A percentile compares a stretch with the other conserved stretches of the same genome.
These are phyloP conservation scores for Trichoderma atroviride DNA, from an alignment of 2,329 filamentous ascomycete genomes.

Conservation along the genomic window DNA sequence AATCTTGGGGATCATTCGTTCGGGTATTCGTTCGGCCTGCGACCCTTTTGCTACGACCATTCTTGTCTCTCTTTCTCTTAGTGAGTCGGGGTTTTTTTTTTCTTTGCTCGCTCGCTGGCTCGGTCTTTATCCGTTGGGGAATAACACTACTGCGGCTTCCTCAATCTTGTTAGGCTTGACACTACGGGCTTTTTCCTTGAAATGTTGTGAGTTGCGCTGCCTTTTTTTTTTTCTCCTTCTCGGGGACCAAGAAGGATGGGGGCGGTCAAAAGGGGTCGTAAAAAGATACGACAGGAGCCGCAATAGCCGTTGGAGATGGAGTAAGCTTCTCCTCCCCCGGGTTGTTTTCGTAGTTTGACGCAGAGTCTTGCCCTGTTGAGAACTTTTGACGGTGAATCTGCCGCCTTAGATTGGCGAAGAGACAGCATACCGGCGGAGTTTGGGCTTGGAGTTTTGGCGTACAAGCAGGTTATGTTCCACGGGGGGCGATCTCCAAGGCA, in stretches of 20 bases:
- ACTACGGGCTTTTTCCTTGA: neutral
- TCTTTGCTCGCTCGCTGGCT: neutral
- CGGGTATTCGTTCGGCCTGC: neutral
- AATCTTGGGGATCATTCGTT: neutral
- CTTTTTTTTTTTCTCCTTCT: neutral
- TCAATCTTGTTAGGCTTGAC: neutral
- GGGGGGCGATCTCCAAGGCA: neutral
- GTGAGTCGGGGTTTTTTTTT: neutral
- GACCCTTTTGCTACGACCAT: neutral
- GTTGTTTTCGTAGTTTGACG: neutral
- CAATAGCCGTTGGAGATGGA: neutral
- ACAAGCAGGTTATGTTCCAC: neutral
- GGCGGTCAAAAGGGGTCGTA: neutral
- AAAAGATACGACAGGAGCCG: neutral
- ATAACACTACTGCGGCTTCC: neutral
- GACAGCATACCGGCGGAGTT: neutral
- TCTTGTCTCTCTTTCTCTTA: neutral
- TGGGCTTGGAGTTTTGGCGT: neutral
- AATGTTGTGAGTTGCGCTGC: neutral
- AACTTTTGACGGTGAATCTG: neutral
- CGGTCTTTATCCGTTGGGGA: neutral
- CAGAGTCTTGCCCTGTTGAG: neutral
- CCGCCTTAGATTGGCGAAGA: neutral
- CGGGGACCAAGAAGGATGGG: neutral
- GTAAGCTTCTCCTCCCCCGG: neutral